Evolutionary conservation across 176 grass and related monocot genomes (phyloP).

Genomic region (Carex pumila): DNA sequence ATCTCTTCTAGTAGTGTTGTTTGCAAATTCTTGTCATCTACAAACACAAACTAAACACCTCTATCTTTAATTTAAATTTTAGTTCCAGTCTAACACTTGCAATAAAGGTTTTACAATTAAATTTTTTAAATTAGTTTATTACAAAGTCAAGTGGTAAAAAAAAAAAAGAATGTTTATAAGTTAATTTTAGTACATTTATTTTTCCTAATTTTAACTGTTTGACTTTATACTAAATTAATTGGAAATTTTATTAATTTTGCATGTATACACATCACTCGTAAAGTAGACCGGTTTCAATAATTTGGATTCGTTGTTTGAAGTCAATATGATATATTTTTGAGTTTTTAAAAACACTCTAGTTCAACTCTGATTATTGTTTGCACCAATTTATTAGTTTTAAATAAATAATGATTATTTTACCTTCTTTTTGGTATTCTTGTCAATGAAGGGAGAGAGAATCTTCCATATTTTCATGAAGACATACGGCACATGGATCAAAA

Average conservation of each 20-base stretch:
- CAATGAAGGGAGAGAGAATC: conserved; percentile 30
- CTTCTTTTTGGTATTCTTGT: conserved; percentile 34
- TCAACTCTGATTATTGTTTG: background rate
- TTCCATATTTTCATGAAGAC: conserved; percentile 40
- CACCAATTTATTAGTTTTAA: background rate
- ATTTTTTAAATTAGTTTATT: no score
- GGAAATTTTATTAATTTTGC: no score
- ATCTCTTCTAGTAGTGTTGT: conserved; percentile 28
- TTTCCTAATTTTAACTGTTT: no score
- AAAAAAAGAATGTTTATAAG: no score
- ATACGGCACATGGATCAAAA: conserved; percentile 29
- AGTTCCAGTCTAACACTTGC: background rate
- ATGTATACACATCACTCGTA: no score
- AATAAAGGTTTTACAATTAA: background rate
- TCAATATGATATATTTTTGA: no score
- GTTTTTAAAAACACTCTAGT: no score
- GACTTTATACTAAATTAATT: no score
- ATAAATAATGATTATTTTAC: background rate
- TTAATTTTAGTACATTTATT: no score
- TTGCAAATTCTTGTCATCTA: conserved; percentile 29
- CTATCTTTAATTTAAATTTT: background rate
- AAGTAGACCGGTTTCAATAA: no score
- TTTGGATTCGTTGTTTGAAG: no score
- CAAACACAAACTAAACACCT: conserved; percentile 27
- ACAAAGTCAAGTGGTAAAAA: no score